Evolutionary conservation across 768 basidiomycete species (phyloP), one percentile per base, ranked within the genome.

Genomic region (Suillus variegatus): DNA sequence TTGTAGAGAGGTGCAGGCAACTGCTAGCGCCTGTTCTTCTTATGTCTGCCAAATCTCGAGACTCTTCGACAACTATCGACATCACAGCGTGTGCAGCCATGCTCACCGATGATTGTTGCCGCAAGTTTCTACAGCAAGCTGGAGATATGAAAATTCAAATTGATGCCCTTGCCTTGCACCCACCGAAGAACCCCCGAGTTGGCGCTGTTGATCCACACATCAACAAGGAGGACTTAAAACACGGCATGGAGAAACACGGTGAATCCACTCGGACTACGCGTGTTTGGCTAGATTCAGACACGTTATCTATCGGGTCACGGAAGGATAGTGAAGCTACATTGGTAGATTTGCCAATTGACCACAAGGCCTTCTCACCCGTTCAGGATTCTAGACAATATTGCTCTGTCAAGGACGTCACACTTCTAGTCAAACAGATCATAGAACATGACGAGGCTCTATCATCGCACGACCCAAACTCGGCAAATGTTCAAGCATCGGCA

Each of bases 91-190:
- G 70, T 43, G 63, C 60, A 51, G 57, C n/a, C 38, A 63, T 77
- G 62, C 72, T 76, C 51, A 72, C 75, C 32, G 76, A 77, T 36
- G 70, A 74, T 65, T 65, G 47, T 28, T 76, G 75, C 66, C 61
- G 13, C 43, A 13, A 20, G 18, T 67, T 76, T 12, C 43, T 77
- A 22, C 63, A 62, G 47, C 61, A 69, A 52, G 70, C 75, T 40
- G 70, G 69, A 35, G 66, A 76, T 35, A 77, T 72, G 73, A 70
- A 60, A 46, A 64, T 1, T 28, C 75, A 76, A 58, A 52, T 74
- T 47, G 54, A 68, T 12, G 68, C 67, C 43, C 63, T 68, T 1
- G 47, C 49, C 2, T 56, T 66, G 28, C 65, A 25, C 18, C 58
- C 22, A 55, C 36, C 64, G 60, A 52, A 54, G 63, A 40, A 58